Base-by-base conservation (phyloP, 2,329 filamentous ascomycete species). In the Saccharata proteae region DNA sequence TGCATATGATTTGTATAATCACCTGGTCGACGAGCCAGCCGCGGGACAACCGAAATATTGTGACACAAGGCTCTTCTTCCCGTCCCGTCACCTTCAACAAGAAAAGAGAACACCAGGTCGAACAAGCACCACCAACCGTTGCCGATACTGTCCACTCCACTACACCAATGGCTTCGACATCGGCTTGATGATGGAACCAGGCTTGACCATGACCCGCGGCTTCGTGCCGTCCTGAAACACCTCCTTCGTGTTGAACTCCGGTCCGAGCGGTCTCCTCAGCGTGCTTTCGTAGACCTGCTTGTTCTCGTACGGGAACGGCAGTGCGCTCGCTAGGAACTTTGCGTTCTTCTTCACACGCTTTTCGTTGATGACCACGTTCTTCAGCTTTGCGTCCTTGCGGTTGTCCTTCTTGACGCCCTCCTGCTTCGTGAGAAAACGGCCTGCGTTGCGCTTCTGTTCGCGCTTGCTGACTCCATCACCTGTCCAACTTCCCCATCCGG, bases 181-280 rank as follows among this genome's bases (percentile, higher is more conserved):
- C 23, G 90, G 81, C 46, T 74, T 71, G 58, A 98, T 90, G 56
- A 98, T 85, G 19, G 28, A 22, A 27, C 90, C 90, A 60, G 86
- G 82, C 65, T 93, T 94, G 54, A 93, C 64, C 55, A 96, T 65
- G 42, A 96, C 71, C 46, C 84, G 74, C 36, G 90, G 90, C 69
- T 88, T 93, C 37, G 81, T 93, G 38, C 73, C 73, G 45, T 80
- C 74, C 64, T 96, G 86, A 69, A 90, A 90, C 10, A 80, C 84
- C 62, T 84, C 76, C 70, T 93, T 94, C n/a, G 88, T 96, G 44
- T 77, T 76, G 86, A 88, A 98, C 58, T 98, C 88, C 11, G 80
- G 83, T 2, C 90, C 90, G 38, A 96, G 74, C 2, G 90, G 90
- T 43, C 94, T 60, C 25, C 88, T 69, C 36, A 96, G 63, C 41